phyloP scores from a whole-genome alignment of 257 asterid genomes.

The Nicotiana tabacum region DNA sequence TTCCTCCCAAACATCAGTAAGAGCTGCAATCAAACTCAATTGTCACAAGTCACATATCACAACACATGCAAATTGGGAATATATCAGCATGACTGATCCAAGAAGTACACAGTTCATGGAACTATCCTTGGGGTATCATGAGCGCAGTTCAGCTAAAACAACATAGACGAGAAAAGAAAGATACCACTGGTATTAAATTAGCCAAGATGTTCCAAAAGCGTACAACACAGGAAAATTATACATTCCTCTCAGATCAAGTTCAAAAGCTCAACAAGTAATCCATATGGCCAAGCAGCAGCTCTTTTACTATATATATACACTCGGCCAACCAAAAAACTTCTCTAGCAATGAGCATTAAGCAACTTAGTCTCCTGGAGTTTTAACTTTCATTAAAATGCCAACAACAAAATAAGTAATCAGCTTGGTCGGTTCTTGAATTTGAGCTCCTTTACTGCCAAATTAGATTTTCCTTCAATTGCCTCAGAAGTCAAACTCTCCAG shows the following conservation, averaged over 20 bases:
- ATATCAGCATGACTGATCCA: conserved; percentile 6
- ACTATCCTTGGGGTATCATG: not conserved
- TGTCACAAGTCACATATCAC: not conserved
- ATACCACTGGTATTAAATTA: not conserved
- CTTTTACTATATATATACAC: conserved; percentile 36
- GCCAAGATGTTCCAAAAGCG: conserved; percentile 13
- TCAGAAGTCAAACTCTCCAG: conserved; percentile 87
- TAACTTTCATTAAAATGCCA: conserved; percentile 9
- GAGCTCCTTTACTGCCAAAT: not conserved
- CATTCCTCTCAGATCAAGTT: conserved; percentile 6
- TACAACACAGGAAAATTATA: conserved; percentile 6
- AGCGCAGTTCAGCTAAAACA: not conserved
- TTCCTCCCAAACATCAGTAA: not conserved
- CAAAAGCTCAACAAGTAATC: not conserved
- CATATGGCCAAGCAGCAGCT: conserved; percentile 5
- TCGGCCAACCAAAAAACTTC: conserved; percentile 25
- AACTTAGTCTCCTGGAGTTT: conserved; percentile 20
- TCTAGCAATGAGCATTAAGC: conserved; percentile 17
- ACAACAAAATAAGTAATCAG: not conserved
- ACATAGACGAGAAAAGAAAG: not conserved
- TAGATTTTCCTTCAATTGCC: conserved; percentile 15
- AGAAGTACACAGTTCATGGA: not conserved
- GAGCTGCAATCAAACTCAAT: not conserved
- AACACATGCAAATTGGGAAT: conserved; percentile 7
- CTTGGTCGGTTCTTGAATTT: not conserved